These are phyloP conservation scores for Salix purpurea DNA, from an alignment of 345 rosid genomes.

Conservation along the genomic window DNA sequence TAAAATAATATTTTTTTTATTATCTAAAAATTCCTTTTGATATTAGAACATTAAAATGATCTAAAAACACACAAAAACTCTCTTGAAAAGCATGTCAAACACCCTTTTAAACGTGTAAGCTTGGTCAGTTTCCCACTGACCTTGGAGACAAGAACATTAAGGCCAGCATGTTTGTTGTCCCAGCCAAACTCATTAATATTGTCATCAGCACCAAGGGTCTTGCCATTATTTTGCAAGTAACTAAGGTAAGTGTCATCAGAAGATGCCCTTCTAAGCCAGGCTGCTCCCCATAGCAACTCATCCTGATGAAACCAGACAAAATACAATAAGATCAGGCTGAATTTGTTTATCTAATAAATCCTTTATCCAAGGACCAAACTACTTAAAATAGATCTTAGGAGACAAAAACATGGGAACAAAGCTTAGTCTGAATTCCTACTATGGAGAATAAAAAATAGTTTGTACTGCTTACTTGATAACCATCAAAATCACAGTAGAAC, in stretches of 20 bases:
- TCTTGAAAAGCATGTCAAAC: too few species aligned
- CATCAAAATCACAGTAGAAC: slow-evolving; percentile 87
- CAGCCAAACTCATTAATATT: slow-evolving; percentile 93
- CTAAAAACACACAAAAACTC: too few species aligned
- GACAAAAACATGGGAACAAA: not conserved
- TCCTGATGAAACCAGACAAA: slow-evolving; percentile 38
- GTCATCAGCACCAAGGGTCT: slow-evolving; percentile 84
- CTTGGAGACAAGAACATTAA: slow-evolving; percentile 89
- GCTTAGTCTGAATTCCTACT: not conserved
- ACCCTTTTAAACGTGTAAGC: accelerated
- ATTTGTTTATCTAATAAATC: not conserved
- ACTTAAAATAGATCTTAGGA: not conserved
- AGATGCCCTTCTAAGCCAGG: slow-evolving; percentile 86
- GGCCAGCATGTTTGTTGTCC: slow-evolving; percentile 97
- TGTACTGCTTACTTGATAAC: slow-evolving; percentile 56
- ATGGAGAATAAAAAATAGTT: not conserved
- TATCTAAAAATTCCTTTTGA: too few species aligned
- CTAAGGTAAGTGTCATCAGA: slow-evolving; percentile 51
- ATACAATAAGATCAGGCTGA: not conserved
- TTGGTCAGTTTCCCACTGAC: slow-evolving; percentile 12
- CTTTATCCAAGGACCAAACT: not conserved
- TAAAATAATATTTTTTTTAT: too few species aligned
- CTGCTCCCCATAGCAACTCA: slow-evolving; percentile 97
- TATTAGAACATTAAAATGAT: too few species aligned
- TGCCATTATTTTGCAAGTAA: slow-evolving; percentile 71